A percentile compares a stretch with the other conserved stretches of the same genome.
phyloP scores from a whole-genome alignment of 495 filamentous ascomycete genomes.

The Aspergillus incahuasiensis region DNA sequence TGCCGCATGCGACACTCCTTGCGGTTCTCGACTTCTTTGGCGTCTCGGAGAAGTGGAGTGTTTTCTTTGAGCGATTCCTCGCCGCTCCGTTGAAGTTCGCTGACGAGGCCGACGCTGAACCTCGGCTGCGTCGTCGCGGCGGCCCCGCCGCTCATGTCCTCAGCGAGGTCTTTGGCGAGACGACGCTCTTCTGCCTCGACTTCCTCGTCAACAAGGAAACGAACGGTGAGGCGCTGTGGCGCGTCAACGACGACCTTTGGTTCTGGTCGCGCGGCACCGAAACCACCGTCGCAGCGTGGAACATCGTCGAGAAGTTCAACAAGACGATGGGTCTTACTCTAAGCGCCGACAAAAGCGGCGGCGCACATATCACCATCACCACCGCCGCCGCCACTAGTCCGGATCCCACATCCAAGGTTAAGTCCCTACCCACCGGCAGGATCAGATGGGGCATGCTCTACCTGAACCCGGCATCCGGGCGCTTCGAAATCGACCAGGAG shows the following conservation, averaged over 20 bases:
- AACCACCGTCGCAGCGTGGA: slow-evolving; percentile 8
- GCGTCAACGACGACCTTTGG: slow-evolving; percentile 16
- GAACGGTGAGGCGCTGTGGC: slow-evolving; percentile 9
- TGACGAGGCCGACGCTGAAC: slow-evolving; percentile 6
- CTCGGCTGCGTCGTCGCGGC: slow-evolving; percentile 9
- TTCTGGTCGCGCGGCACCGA: slow-evolving; percentile 12
- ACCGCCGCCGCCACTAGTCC: not conserved
- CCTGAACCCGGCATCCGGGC: slow-evolving; percentile 11
- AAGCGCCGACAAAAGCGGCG: not conserved
- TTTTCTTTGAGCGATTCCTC: slow-evolving; percentile 10
- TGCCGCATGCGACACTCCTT: slow-evolving; percentile 9
- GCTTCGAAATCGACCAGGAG: slow-evolving; percentile 16
- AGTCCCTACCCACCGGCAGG: slow-evolving; percentile 7
- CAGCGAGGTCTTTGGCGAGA: slow-evolving; percentile 15
- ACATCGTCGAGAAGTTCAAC: slow-evolving; percentile 10
- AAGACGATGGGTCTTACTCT: slow-evolving; percentile 8
- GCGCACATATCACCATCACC: not conserved
- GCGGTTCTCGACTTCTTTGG: slow-evolving; percentile 9
- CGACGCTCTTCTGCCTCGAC: slow-evolving; percentile 15
- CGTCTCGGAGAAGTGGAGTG: slow-evolving; percentile 12
- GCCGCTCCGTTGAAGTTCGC: slow-evolving; percentile 8
- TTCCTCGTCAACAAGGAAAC: slow-evolving; percentile 12
- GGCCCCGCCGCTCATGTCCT: slow-evolving; percentile 11
- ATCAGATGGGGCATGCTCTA: slow-evolving; percentile 18
- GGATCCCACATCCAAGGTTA: too few relatives aligned